Conservation (phyloP, 345 rosid species). For the Gossypium thurberi region DNA sequence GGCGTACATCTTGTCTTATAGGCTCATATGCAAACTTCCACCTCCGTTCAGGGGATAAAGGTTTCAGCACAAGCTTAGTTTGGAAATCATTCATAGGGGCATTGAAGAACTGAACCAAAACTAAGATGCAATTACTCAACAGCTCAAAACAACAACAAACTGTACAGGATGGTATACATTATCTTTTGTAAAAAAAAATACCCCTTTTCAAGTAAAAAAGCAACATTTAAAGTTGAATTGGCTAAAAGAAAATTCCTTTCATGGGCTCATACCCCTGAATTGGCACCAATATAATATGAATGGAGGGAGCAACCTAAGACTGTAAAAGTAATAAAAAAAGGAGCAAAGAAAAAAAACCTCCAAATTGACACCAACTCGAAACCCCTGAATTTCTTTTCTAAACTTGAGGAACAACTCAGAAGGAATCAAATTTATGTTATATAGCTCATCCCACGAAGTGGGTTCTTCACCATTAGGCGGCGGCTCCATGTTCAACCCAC, state of each 20-base stretch:
- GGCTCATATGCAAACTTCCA: slow-evolving; percentile 89
- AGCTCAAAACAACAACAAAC: background rate
- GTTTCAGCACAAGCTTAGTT: slow-evolving; percentile 79
- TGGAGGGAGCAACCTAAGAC: background rate
- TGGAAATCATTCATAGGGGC: slow-evolving; percentile 78
- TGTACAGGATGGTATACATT: background rate
- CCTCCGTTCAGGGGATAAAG: slow-evolving; percentile 54
- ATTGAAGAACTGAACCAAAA: slow-evolving; percentile 58
- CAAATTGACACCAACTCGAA: slow-evolving; percentile 81
- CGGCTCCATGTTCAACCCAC: slow-evolving; percentile 34
- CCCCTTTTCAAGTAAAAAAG: background rate
- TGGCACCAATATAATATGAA: too few relatives aligned
- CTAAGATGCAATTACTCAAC: slow-evolving; percentile 13
- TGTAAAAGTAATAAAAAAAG: background rate
- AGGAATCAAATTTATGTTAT: slow-evolving; percentile 64
- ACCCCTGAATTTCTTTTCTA: slow-evolving; percentile 74
- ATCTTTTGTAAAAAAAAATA: too few relatives aligned
- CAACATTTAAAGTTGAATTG: background rate
- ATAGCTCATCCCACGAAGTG: slow-evolving; percentile 79
- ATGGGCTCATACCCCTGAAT: background rate
- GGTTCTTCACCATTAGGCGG: slow-evolving; percentile 47
- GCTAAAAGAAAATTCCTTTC: background rate
- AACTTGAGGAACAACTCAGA: slow-evolving; percentile 82
- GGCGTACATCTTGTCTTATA: slow-evolving; percentile 52
- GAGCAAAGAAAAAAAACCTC: slow-evolving; percentile 38